These are phyloP conservation scores for Trichoderma sp. DNA, from an alignment of 2,329 filamentous ascomycete species.

Conservation along the genomic window DNA sequence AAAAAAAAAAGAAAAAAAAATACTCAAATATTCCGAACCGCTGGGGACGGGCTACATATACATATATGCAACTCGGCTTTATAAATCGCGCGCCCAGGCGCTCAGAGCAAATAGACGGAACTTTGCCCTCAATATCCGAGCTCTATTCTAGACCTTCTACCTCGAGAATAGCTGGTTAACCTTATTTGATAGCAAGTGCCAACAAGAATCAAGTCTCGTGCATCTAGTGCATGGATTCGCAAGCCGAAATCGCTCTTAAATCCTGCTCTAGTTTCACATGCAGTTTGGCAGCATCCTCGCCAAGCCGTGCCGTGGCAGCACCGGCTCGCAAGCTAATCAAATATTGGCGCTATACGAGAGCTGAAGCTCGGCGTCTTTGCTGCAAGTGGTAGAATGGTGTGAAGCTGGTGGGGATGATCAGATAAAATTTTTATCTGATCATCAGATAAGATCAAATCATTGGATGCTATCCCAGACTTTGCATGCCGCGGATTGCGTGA, in stretches of 20 bases:
- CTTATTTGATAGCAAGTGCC: background rate
- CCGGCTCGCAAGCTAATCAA: background rate
- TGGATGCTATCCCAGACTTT: slow-evolving; percentile 2
- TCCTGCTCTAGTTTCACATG: background rate
- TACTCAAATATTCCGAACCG: background rate
- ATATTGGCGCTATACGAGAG: background rate
- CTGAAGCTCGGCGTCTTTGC: background rate
- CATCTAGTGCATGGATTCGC: background rate
- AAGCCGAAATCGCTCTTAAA: slow-evolving; percentile 6
- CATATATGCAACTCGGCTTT: background rate
- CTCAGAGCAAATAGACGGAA: background rate
- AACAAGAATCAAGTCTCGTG: background rate
- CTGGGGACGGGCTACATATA: background rate
- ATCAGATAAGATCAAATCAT: slow-evolving; percentile 25
- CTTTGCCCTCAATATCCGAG: background rate
- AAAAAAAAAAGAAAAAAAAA: background rate
- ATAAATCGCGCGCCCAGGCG: background rate
- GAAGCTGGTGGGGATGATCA: slow-evolving; percentile 17
- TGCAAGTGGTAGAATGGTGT: background rate
- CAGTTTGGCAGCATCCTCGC: background rate
- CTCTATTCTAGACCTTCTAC: background rate
- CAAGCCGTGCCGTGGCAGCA: slow-evolving; percentile 5
- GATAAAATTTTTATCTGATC: slow-evolving; percentile 26
- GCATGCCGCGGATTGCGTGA: background rate
- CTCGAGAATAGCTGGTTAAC: background rate